Conservation (phyloP, 2,329 filamentous ascomycete genomes). For the Pseudocercospora vitis region DNA sequence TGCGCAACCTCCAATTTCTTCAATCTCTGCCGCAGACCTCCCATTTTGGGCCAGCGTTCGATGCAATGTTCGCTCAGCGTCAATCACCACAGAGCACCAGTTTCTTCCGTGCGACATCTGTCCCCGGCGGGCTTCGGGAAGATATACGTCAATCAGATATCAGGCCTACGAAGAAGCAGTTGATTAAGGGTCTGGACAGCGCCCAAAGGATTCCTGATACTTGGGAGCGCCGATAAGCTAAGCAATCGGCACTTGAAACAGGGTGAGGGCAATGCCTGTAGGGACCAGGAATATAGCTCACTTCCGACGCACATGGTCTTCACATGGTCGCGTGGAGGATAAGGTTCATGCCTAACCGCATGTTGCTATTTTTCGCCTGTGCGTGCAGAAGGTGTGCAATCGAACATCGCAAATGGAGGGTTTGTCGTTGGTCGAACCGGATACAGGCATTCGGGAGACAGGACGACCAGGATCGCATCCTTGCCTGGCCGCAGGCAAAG, state of each 20-base stretch:
- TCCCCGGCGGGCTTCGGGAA: not conserved
- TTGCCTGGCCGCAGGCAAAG: not conserved
- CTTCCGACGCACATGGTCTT: not conserved
- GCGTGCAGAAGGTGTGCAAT: not conserved
- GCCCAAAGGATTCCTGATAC: not conserved
- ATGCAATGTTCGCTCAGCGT: not conserved
- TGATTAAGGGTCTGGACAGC: not conserved
- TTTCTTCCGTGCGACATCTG: not conserved
- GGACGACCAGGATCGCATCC: not conserved
- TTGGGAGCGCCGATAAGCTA: conserved; percentile 1
- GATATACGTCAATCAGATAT: not conserved
- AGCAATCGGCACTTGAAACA: not conserved
- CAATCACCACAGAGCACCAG: too few species aligned
- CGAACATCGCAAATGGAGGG: not conserved
- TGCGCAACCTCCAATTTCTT: conserved; percentile 18
- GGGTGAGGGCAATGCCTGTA: not conserved
- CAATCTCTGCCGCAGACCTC: not conserved
- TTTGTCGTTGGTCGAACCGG: not conserved
- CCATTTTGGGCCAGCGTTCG: not conserved
- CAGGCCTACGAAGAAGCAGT: not conserved
- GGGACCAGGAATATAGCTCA: not conserved
- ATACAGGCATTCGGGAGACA: not conserved
- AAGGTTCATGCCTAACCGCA: conserved; percentile 7
- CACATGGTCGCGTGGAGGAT: not conserved
- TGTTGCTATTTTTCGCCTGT: conserved; percentile 2